Base-by-base conservation (phyloP, 169 alveolate species). In the Plasmodium vinckei region DNA sequence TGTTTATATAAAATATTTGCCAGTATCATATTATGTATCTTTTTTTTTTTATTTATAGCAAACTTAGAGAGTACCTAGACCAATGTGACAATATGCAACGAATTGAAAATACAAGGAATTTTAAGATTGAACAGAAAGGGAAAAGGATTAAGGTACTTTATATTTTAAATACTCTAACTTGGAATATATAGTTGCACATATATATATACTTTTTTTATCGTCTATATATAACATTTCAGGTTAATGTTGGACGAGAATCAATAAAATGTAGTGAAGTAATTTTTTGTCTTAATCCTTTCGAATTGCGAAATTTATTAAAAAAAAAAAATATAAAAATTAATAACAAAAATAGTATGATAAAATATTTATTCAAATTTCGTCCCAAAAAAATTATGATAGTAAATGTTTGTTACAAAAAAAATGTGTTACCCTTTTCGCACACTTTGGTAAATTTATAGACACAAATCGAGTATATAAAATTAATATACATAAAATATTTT, bases 381-480 rank as follows among this genome's bases (percentile, higher is more conserved):
- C 9, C 82, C 7, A 68, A 49, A 27, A 68, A 44, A n/a, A 44
- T 77, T 49, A 77, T 47, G 53, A 77, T 77, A 64, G 27, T 82
- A 33, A 77, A 77, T 68, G 89, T 77, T 17, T 77, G 89, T 46
- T 77, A 39, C 49, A 39, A 56, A 42, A 77, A 77, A n/a, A 77
- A 77, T 65, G 71, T 63, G n/a, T 23, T 77, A 3, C 89, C 89
- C 21, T 25, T 77, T 6, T 77, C 89, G 5, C 70, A 77, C 12
- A 64, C 89, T 5, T 46, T 77, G 54, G 89, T 77, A 53, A 77
- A 1, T 33, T 33, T 33, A 4, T 4, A 33, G 42, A 3, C 7
- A 33, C 5, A 33, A 33, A 33, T 33, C 0, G 7, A 33, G 42
- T 33, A 33, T 33, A 33, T 33, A 33, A 33, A 33, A 33, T 33